Conservation (phyloP, 345 rosid species). For the Isatis tinctoria region DNA sequence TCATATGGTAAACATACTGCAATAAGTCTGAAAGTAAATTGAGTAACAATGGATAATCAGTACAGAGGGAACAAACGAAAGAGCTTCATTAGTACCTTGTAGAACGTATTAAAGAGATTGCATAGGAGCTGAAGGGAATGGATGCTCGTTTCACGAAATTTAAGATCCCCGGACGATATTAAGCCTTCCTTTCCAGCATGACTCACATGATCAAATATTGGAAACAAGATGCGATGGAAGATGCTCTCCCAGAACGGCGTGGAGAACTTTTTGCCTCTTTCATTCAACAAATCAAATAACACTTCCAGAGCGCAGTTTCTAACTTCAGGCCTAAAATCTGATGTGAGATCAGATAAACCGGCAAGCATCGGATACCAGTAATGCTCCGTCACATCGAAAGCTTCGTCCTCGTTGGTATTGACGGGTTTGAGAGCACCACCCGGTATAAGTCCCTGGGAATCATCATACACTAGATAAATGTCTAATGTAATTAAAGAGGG, state of each 20-base stretch:
- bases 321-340: slow-evolving; percentile 79
- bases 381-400: slow-evolving; percentile 81
- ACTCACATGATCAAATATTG: slow-evolving; percentile 89
- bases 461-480: slow-evolving; percentile 16
- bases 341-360: slow-evolving; percentile 86
- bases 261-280: slow-evolving; percentile 85
- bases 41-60: slow-evolving; percentile 1
- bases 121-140: slow-evolving; percentile 83
- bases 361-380: slow-evolving; percentile 96
- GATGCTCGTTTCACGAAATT: slow-evolving; percentile 88
- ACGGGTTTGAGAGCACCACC: slow-evolving; percentile 81
- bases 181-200: slow-evolving; percentile 81
- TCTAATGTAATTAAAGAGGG: neutral
- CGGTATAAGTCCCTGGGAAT: slow-evolving; percentile 74
- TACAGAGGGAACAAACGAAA: neutral
- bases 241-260: slow-evolving; percentile 91
- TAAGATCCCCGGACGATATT: slow-evolving; percentile 62
- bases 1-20: slow-evolving; percentile 7
- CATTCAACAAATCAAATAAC: slow-evolving; percentile 85
- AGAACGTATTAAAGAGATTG: slow-evolving; percentile 84
- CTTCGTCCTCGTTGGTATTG: slow-evolving; percentile 45
- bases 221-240: slow-evolving; percentile 87
- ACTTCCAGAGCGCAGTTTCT: slow-evolving; percentile 91
- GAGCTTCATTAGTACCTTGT: slow-evolving; percentile 38
- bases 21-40: neutral